A percentile compares a stretch with the other conserved stretches of the same genome.
These are phyloP conservation scores for Solanum arcanum DNA, from an alignment of 257 asterid genomes.

Conservation along the genomic window DNA sequence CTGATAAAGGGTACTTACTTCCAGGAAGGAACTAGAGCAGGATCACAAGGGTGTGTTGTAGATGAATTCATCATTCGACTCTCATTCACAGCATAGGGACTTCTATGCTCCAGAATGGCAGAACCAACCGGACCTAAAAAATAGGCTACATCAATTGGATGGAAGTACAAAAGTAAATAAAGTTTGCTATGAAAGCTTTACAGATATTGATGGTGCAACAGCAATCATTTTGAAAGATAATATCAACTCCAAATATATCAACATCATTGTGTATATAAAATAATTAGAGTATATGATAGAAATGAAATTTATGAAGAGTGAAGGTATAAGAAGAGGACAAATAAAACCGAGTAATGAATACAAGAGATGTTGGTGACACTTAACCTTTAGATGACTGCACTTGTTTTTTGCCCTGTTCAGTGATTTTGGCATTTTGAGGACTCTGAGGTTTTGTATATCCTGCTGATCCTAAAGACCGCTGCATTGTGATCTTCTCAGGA, in stretches of 20 bases:
- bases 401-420: neutral
- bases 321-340: neutral
- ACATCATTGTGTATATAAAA: neutral
- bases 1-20: conserved; percentile 26
- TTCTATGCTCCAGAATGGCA: conserved; percentile 2
- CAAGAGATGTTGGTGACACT: neutral
- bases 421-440: conserved; percentile 7
- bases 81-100: conserved; percentile 9
- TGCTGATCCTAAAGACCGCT: conserved; percentile 8
- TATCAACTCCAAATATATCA: neutral
- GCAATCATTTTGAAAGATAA: neutral
- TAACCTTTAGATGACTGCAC: neutral
- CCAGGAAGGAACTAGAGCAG: conserved; percentile 46
- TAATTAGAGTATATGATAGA: neutral
- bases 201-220: neutral
- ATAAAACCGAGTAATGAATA: neutral
- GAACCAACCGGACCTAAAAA: conserved; percentile 22
- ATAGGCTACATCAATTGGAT: neutral
- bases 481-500: neutral
- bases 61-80: conserved; percentile 4
- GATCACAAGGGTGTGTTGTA: conserved; percentile 6
- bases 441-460: conserved; percentile 11
- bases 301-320: neutral
- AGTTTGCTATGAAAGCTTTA: neutral
- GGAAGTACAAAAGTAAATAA: neutral